Evolutionary conservation across 2,329 filamentous ascomycete genomes (phyloP).

Genomic region (Basipetospora chlamydospora): DNA sequence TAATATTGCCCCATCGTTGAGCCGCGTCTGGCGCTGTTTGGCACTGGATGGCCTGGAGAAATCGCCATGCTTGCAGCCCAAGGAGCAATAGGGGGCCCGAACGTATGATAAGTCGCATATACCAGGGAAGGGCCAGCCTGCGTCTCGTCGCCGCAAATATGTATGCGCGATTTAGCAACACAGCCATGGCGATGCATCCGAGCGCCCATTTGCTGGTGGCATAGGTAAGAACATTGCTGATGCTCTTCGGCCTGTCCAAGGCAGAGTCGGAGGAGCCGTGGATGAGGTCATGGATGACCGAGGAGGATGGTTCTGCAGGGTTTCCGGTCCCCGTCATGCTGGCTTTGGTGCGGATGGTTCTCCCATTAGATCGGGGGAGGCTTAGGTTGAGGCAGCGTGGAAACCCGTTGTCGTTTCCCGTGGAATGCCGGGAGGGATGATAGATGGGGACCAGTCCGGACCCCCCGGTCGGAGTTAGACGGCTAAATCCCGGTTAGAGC

Average conservation of each 20-base stretch:
- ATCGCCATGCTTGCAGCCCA: conserved; percentile 46
- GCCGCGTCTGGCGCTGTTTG: conserved; percentile 63
- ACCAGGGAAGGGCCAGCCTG: conserved; percentile 61
- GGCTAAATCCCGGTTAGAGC: too few species aligned
- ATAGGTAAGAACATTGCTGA: conserved; percentile 82
- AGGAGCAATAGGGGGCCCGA: conserved; percentile 58
- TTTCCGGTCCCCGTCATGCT: too few species aligned
- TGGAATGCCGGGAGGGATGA: too few species aligned
- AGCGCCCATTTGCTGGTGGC: conserved; percentile 86
- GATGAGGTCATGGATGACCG: too few species aligned
- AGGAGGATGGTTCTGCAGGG: too few species aligned
- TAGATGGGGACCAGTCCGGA: too few species aligned
- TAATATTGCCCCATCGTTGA: conserved; percentile 54
- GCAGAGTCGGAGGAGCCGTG: background rate
- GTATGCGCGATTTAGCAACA: conserved; percentile 79
- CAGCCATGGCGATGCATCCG: conserved; percentile 70
- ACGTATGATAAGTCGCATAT: conserved; percentile 55
- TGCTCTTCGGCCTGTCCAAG: conserved; percentile 49
- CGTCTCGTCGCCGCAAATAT: conserved; percentile 86
- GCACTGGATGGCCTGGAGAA: conserved; percentile 80
- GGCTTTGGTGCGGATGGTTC: too few species aligned
- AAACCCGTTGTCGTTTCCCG: too few species aligned
- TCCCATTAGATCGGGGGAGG: too few species aligned
- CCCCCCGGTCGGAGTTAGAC: too few species aligned
- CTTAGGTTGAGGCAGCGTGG: too few species aligned